Base-by-base conservation (phyloP, 768 basidiomycete species). In the Mycena pura region DNA sequence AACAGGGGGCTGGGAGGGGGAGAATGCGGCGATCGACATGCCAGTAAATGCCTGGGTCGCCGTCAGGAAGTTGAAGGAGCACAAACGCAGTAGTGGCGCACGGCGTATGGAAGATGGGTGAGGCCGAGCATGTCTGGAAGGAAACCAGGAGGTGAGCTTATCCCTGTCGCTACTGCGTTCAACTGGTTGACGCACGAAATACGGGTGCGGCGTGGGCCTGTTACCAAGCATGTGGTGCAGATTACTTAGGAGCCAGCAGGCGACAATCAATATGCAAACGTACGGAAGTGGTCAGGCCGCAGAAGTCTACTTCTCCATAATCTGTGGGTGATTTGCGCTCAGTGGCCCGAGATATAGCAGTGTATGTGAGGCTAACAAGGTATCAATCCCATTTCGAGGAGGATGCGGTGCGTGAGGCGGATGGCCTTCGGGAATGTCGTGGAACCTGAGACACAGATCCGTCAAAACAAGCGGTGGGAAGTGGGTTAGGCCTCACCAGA, bases 241-340 rank as follows among this genome's bases (percentile, higher is more conserved):
- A 43, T 21, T 8, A 43, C 14, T n/a, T n/a, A n/a, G 21, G 19
- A 43, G 40, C 19, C 19, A 21, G 19, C 7, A 43, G 8, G 10
- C 19, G 40, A 43, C 9, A 36, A 36, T 9, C 9, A 17, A 36
- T 36, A 17, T 9, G 10, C 9, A 9, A 10, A 43, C 40, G 10
- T 21, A 43, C 40, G 4, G 67, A 62, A 5, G 63, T n/a, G 19
- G 56, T 40, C 25, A 60, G 49, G 22, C 67, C 67, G 29, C 60
- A 62, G 14, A 68, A 39, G 34, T 68, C 64, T n/a, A 61, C 55
- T 32, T 66, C 64, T 27, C 67, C 67, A 46, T 60, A 68, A 47
- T 63, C 67, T 68, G 31, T n/a, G n/a, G n/a, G 21, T 27, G 27
- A 21, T 27, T 15, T 43, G 11, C 31, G 31, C 25, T n/a, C 44